phyloP scores from a whole-genome alignment of 257 asterid species.

The Orobanche coerulescens region DNA sequence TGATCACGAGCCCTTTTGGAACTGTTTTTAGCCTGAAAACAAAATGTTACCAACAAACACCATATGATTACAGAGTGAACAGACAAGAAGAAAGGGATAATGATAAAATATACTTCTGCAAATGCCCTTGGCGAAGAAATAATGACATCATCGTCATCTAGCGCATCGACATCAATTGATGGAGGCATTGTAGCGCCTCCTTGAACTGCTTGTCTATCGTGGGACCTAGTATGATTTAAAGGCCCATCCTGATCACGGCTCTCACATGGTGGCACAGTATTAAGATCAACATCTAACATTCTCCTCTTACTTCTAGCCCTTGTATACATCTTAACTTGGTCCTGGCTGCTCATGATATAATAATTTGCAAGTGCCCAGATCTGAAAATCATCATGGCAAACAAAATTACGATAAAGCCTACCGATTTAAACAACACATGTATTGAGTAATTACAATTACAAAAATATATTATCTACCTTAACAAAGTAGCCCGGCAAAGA shows the following conservation, averaged over 20 bases:
- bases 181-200: slow-evolving; percentile 20
- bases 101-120: slow-evolving; percentile 32
- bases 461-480: neutral
- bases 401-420: neutral
- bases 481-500: neutral
- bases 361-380: slow-evolving; percentile 12
- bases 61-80: neutral
- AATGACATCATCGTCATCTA: slow-evolving; percentile 56
- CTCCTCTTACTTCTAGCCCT: slow-evolving; percentile 34
- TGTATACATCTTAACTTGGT: slow-evolving; percentile 24
- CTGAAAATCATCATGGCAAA: slow-evolving; percentile 17
- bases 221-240: slow-evolving; percentile 25
- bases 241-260: slow-evolving; percentile 26
- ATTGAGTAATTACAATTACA: neutral
- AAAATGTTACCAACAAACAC: slow-evolving; percentile 17
- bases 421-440: neutral
- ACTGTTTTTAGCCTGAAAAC: slow-evolving; percentile 64
- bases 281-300: slow-evolving; percentile 42
- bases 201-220: slow-evolving; percentile 26
- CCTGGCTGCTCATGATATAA: slow-evolving; percentile 32
- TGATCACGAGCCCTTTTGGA: slow-evolving; percentile 49
- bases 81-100: neutral
- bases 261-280: slow-evolving; percentile 39
- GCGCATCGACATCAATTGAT: slow-evolving; percentile 43
- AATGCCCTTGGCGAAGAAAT: slow-evolving; percentile 51